phyloP scores from a whole-genome alignment of 1,284 basidiomycete genomes.

The Marasmius oreades region DNA sequence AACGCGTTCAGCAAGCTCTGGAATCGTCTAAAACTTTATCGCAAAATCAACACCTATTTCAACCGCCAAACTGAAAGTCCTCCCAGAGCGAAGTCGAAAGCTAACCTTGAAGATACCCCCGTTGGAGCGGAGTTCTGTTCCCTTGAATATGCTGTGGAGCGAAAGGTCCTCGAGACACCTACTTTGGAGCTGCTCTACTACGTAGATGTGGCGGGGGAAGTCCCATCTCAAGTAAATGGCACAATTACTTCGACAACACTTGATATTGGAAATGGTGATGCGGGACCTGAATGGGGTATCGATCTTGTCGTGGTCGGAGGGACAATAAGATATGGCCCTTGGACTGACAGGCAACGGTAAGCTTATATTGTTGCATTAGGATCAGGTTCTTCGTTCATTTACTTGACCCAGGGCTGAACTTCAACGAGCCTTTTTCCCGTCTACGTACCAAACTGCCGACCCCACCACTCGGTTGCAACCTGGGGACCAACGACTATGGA shows the following conservation, averaged over 20 bases:
- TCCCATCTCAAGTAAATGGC: conserved; percentile 40
- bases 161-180: conserved; percentile 76
- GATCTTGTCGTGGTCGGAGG: conserved; percentile 80
- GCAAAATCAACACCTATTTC: conserved; percentile 26
- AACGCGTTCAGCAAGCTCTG: conserved; percentile 50
- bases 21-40: conserved; percentile 50
- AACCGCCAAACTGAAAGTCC: background rate
- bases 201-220: conserved; percentile 70
- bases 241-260: conserved; percentile 42
- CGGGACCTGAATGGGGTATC: conserved; percentile 89
- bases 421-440: conserved; percentile 80
- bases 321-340: conserved; percentile 82
- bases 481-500: conserved; percentile 81
- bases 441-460: conserved; percentile 64
- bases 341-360: conserved; percentile 89
- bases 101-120: conserved; percentile 48
- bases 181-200: conserved; percentile 80
- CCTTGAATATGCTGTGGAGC: conserved; percentile 84
- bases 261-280: conserved; percentile 83
- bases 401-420: conserved; percentile 55
- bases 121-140: conserved; percentile 50
- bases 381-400: background rate
- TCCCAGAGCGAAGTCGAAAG: conserved; percentile 37
- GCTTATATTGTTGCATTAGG: conserved; percentile 10
- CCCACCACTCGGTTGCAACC: conserved; percentile 57